Evolutionary conservation across 345 rosid genomes (phyloP), one percentile per base, ranked within the genome.

Genomic region (Euphorbia pulcherrima): DNA sequence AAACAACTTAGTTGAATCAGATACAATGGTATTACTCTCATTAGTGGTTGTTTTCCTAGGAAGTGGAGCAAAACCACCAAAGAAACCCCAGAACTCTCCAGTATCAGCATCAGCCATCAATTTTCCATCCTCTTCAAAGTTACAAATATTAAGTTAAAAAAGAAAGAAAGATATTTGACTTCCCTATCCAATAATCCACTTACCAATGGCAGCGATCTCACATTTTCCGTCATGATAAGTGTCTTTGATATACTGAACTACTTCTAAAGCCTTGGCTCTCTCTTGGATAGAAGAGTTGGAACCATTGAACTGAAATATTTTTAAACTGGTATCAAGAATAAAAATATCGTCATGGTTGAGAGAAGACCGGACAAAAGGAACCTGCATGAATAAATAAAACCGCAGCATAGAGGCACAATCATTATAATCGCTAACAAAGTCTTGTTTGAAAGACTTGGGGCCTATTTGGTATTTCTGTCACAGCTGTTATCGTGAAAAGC

Each of bases 41-140:
- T 67, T 85, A 73, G 53, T 57, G 13, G 81, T 79, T 47, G 80
- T 81, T 86, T 88, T 92, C 81, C 92, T 85, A 37, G 97, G 88
- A 74, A 95, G 96, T 64, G 99, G 99, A 85, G 99, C 99, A 86
- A 88, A 95, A 21, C 99, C 99, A 75, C 99, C 99, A 78, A 95
- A 95, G 51, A 90, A 74, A 40, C 81, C 90, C 99, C 98, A 95
- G 82, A 95, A 95, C 63, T 95, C 99, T 69, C 99, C 98, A 79
- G 90, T 81, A 74, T 92, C 99, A 71, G 92, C 88, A 90, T 92
- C 99, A 73, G 98, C 97, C 99, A 95, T 95, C 83, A 95, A 78
- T 77, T 81, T 92, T 68, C 97, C 99, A 80, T 92, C 99, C 90
- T 92, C 98, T 92, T 73, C 52, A 35, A 72, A 72, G 57, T 40